Evolutionary conservation across 352 stramenopile genomes (phyloP).

Genomic region (Discostella stelligera): DNA sequence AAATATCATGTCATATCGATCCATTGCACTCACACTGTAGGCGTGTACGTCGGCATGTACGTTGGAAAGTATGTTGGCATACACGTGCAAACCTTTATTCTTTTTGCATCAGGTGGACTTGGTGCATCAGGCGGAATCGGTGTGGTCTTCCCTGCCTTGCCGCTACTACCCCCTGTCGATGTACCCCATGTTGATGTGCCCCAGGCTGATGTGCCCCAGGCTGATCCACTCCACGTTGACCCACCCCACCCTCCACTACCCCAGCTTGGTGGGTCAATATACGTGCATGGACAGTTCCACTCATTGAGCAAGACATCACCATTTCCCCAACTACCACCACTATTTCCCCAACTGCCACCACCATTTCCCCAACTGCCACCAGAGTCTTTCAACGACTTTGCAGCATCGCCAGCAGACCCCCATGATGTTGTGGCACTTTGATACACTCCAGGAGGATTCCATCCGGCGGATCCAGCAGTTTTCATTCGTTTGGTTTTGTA

Average conservation of each 20-base stretch:
- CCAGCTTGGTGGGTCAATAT: slow-evolving; percentile 4
- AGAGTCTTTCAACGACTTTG: neutral
- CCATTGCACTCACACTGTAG: slow-evolving; percentile 2
- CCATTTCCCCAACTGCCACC: neutral
- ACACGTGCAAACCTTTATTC: slow-evolving; percentile 33
- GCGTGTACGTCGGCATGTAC: slow-evolving; percentile 11
- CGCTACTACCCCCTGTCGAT: neutral
- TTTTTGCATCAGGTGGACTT: neutral
- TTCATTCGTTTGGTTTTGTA: neutral
- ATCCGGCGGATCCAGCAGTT: neutral
- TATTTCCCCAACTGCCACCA: neutral
- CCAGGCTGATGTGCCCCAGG: neutral
- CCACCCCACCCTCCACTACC: neutral
- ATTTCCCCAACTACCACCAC: no score
- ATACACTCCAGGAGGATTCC: slow-evolving; percentile 4
- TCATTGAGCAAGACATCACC: neutral
- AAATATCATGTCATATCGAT: no score
- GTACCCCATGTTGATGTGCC: neutral
- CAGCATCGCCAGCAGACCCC: slow-evolving; percentile 3
- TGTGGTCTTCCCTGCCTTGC: neutral
- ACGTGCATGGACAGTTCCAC: slow-evolving; percentile 3
- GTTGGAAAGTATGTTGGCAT: slow-evolving; percentile 32
- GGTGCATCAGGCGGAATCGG: neutral
- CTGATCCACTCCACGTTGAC: neutral
- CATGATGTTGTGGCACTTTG: neutral